These are phyloP conservation scores for Colletotrichum sp. DNA, from an alignment of 2,329 filamentous ascomycete species.

Conservation along the genomic window DNA sequence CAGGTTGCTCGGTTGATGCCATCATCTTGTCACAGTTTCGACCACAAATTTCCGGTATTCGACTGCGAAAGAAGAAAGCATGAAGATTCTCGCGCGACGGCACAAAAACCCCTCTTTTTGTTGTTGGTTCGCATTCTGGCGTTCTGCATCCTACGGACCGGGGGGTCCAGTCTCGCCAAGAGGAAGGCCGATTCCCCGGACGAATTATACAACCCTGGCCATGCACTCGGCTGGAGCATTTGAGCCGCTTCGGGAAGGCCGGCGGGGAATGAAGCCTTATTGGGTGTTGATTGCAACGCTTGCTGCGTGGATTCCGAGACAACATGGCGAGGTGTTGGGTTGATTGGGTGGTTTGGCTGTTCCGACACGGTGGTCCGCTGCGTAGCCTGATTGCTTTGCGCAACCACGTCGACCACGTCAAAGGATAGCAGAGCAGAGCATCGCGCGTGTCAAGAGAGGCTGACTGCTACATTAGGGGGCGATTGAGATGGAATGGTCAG, in stretches of 20 bases:
- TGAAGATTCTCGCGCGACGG: neutral
- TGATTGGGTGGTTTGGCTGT: too few species aligned
- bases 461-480: too few species aligned
- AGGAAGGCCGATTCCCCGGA: neutral
- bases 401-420: too few species aligned
- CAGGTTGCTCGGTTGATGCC: too few species aligned
- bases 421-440: too few species aligned
- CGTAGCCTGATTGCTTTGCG: too few species aligned
- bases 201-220: neutral
- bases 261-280: neutral
- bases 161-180: neutral
- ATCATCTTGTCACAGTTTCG: neutral
- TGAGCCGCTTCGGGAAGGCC: neutral
- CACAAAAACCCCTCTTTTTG: neutral
- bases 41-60: neutral
- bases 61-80: neutral
- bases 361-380: too few species aligned
- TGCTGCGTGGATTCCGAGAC: neutral
- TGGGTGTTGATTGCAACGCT: neutral
- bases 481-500: too few species aligned
- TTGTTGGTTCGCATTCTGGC: neutral
- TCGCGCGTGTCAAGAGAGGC: too few species aligned
- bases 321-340: neutral
- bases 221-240: neutral
- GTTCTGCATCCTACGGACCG: neutral